phyloP scores from a whole-genome alignment of 768 basidiomycete species.

The Mycena belliarum region DNA sequence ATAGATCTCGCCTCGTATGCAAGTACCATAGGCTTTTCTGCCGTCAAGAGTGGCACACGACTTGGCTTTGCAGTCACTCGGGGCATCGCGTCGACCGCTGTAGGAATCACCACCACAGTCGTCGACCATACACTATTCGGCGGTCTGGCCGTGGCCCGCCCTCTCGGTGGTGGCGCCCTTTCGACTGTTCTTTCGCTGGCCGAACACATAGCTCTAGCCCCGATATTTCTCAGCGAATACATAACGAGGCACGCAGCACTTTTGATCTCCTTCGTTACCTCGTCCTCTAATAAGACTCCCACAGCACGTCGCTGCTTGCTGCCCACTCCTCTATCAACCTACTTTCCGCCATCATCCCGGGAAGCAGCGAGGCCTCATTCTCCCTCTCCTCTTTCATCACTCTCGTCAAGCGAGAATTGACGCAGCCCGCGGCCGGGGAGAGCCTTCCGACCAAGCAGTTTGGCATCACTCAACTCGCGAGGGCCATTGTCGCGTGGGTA shows the following conservation, averaged over 20 bases:
- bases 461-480: conserved; percentile 63
- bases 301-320: conserved; percentile 71
- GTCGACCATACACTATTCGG: conserved; percentile 72
- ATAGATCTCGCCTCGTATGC: conserved; percentile 68
- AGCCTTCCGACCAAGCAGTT: conserved; percentile 60
- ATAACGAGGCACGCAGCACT: conserved; percentile 46
- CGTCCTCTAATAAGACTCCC: no score
- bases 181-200: conserved; percentile 62
- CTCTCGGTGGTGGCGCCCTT: conserved; percentile 59
- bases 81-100: conserved; percentile 56
- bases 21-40: conserved; percentile 64
- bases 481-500: conserved; percentile 78
- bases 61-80: conserved; percentile 73
- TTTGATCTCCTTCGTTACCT: no score
- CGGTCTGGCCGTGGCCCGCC: conserved; percentile 57
- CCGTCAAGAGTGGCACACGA: conserved; percentile 65
- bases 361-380: conserved; percentile 78
- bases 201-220: conserved; percentile 69
- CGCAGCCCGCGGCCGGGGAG: conserved; percentile 50
- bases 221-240: conserved; percentile 45
- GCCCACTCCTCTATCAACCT: conserved; percentile 77
- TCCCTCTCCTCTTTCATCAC: conserved; percentile 78
- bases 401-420: conserved; percentile 80
- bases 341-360: conserved; percentile 70
- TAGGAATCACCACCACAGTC: conserved; percentile 56